Conservation (phyloP, 257 asterid species). For the Mentha longifolia region DNA sequence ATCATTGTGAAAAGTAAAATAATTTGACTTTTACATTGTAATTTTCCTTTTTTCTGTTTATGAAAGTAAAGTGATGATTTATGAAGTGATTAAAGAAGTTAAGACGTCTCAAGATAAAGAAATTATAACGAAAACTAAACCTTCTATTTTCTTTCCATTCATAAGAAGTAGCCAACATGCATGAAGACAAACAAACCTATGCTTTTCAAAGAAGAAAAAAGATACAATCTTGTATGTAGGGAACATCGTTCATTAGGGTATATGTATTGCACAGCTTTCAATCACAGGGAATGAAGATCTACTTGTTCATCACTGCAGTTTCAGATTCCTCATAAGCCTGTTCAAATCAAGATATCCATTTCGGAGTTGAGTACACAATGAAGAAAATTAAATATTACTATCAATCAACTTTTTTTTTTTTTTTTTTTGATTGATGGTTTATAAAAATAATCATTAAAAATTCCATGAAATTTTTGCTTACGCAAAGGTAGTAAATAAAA, state of each 20-base stretch:
- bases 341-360: conserved; percentile 6
- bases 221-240: not conserved
- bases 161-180: not conserved
- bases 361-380: not conserved
- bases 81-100: no score
- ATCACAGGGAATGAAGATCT: not conserved
- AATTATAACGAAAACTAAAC: not conserved
- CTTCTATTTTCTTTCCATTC: not conserved
- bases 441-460: no score
- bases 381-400: not conserved
- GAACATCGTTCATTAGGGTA: not conserved
- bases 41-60: no score
- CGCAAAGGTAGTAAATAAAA: no score
- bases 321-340: conserved; percentile 46
- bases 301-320: conserved; percentile 24
- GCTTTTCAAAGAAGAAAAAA: not conserved
- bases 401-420: no score
- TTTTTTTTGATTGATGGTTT: no score
- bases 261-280: not conserved
- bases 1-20: no score
- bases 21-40: no score
- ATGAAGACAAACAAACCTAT: not conserved
- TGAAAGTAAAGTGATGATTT: no score
- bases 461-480: no score
- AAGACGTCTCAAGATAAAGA: no score